Evolutionary conservation across 1,139 yeast species (phyloP), one percentile per base, ranked within the genome.

Genomic region (Candida sojae): DNA sequence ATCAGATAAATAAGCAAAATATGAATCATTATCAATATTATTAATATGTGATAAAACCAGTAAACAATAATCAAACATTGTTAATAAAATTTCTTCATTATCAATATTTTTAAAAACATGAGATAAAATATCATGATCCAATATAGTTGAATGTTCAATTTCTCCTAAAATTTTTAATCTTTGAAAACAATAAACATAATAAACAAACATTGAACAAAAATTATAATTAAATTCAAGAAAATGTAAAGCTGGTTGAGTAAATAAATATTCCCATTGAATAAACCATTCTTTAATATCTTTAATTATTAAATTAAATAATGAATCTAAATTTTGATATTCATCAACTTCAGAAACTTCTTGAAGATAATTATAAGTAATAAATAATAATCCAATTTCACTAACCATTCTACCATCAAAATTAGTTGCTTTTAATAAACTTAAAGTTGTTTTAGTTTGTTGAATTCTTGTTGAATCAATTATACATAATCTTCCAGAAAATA

Each of bases 391-490:
- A 46, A 87, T 84, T 63, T 88, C 96, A 47, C 92, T 86, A 12
- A 88, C 86, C 84, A 88, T 87, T 52, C 96, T 68, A 11, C 91
- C 92, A 61, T 88, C 96, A 60, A 88, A 88, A 58, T 86, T 86
- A 3, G 93, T 86, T 0, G 93, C 83, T 41, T 81, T 74, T 1
- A 84, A 75, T 36, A 86, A 68, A 37, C 84, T 82, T 42, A 86
- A 68, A 1, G 86, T 79, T 7, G 86, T 75, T 23, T 82, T 75
- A 50, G 91, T 84, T 55, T 82, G 79, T 53, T 80, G 83, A 44
- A 87, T 65, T 49, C 92, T 69, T 34, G 79, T 72, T 53, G 82
- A 86, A 60, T 87, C 93, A 7, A 88, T 67, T n/a, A 86, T 72
- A 57, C 92, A 84, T 79, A 83, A 83, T 55, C 93, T 68, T 0